Percentiles rank a stretch among this genome's conserved stretches.
Evolutionary conservation across 2,329 filamentous ascomycete species (phyloP).

Genomic region (Fusarium bactridioides): DNA sequence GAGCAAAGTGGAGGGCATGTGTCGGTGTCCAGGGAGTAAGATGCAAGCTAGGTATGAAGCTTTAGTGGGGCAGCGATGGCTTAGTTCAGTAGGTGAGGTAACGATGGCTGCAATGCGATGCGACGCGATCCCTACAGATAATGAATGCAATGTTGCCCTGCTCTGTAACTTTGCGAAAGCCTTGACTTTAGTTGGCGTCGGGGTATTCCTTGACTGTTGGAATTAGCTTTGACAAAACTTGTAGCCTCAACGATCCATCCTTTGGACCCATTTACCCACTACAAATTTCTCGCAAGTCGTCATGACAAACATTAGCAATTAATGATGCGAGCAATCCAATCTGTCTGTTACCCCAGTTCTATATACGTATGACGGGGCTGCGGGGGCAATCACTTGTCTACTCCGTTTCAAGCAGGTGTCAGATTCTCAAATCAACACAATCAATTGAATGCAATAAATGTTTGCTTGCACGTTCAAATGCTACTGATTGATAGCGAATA

Average conservation of each 20-base stretch:
- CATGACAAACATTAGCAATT: slow-evolving; percentile 4
- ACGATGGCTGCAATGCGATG: not conserved
- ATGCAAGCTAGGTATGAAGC: slow-evolving; percentile 18
- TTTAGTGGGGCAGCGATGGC: slow-evolving; percentile 18
- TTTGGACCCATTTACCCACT: not conserved
- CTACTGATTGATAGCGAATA: slow-evolving; percentile 15
- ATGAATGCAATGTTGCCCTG: not conserved
- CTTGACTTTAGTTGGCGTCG: not conserved
- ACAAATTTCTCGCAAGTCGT: not conserved
- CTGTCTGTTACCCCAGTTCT: slow-evolving; percentile 17
- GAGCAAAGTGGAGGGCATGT: slow-evolving; percentile 19
- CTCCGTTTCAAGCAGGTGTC: slow-evolving; percentile 19
- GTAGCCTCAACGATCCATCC: not conserved
- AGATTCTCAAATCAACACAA: slow-evolving; percentile 6
- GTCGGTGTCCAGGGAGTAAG: slow-evolving; percentile 6
- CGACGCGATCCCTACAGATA: not conserved
- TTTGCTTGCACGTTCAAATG: not conserved
- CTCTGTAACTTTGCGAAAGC: not conserved
- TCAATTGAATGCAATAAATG: not conserved
- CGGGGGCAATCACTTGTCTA: slow-evolving; percentile 13
- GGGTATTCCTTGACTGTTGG: not conserved
- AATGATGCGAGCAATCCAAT: slow-evolving; percentile 16
- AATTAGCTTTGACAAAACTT: not conserved
- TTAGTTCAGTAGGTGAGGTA: slow-evolving; percentile 1
- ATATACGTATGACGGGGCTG: slow-evolving; percentile 16